Base-by-base conservation (phyloP, 1,284 basidiomycete genomes). In the Tylopilus sp. region DNA sequence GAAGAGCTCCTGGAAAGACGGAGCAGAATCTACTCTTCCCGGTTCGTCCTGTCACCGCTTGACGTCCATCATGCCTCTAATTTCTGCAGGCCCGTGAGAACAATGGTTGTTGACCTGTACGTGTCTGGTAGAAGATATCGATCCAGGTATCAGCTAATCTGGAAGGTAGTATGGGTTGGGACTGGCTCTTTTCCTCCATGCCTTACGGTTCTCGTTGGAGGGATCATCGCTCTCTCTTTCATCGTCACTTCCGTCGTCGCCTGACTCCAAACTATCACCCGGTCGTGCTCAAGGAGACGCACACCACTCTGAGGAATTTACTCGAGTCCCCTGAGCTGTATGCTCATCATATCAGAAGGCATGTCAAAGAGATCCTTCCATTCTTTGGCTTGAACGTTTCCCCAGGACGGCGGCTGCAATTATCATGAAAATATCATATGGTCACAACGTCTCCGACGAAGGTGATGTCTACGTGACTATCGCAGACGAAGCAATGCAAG, bases 181-280 rank as follows among this genome's bases (percentile, higher is more conserved):
- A 73, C 52, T 77, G 74, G 73, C 56, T 77, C 1, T 76, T 77
- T 58, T 74, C 74, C 5, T 67, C 71, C 12, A 72, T 72, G 71
- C 59, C 60, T 10, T 77, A 74, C 42, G 71, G 69, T n/a, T 48
- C 50, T 10, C 58, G 57, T 31, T 77, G 74, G 74, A 69, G 66
- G 58, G 61, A 65, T 16, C 75, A 78, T 55, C 67, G 75, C 38
- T 63, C 65, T 2, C 60, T 78, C 19, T 76, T 78, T 46, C 69
- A 72, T 42, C 69, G 72, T 40, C 69, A 78, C 59, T 74, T 77
- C 52, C 67, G 65, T 40, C 55, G 64, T 9, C 66, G 54, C 31
- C 54, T 63, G 16, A 58, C 65, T 2, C 55, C 65, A 7, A 49
- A 48, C 6, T 70, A 70, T 52, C 69, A 71, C 47, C 66, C 70